Evolutionary conservation across 306 rosid species (phyloP), one percentile per base, ranked within the genome.

Genomic region (Castanospermum australe): DNA sequence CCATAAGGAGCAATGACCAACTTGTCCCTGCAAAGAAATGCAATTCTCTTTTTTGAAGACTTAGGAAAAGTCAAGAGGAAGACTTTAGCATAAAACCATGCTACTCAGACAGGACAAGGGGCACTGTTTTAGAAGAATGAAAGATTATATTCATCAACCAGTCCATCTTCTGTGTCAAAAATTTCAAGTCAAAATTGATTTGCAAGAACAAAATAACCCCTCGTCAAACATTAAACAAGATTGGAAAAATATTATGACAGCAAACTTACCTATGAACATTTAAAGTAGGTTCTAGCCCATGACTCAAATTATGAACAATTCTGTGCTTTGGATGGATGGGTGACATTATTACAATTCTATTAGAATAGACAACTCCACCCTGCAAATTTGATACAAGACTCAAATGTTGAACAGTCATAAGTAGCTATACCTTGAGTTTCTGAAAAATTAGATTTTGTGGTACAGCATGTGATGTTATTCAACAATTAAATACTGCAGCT

Each of bases 311-410:
- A 77, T 81, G 88, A 79, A 90, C 74, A 64, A 86, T 55, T 88
- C 70, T 60, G 82, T 87, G 79, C 83, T 92, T 90, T 66, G 93
- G 90, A 70, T 82, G 79, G 71, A 89, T 52, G 72, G 93, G 90
- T 12, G 98, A 86, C 93, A 92, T 81, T 38, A 92, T 71, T 52
- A 90, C 55, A 79, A 94, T 88, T 80, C 86, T 80, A 83, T 94
- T 94, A 50, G 97, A 89, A 89, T 94, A 94, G 80, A 94, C 89
- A 76, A 94, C 73, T 72, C 98, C 98, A 48, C 97, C 98, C 96
- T 92, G 93, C 54, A 85, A 84, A 81, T 76, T 84, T 38, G 33
- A 86, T 4, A 63, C 52, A 42, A 78, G 41, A 47, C 38, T 36
- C 35, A 24, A 24, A 83, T 82, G 56, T 35, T 72, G 62, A 17